A percentile compares a stretch with the other conserved stretches of the same genome.
phyloP scores from a whole-genome alignment of 176 grass and related monocot species.

The Musa acuminata region DNA sequence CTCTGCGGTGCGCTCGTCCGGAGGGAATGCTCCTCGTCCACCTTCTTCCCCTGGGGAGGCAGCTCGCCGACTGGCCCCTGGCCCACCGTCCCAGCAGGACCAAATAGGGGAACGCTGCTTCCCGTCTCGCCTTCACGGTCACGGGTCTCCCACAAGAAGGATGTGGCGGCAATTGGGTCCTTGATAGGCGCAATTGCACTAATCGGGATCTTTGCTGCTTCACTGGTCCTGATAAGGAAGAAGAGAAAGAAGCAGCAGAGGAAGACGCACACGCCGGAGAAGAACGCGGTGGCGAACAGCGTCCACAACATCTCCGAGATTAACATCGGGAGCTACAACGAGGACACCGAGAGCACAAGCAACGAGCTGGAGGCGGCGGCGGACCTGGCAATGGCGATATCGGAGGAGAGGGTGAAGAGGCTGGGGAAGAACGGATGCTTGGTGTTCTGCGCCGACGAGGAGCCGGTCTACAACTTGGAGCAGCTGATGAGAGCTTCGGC shows the following conservation, averaged over 20 bases:
- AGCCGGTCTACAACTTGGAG: conserved; percentile 59
- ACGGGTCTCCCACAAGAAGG: conserved; percentile 23
- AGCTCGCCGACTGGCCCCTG: neutral
- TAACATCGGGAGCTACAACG: conserved; percentile 23
- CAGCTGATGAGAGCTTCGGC: conserved; percentile 94
- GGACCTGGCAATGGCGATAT: conserved; percentile 47
- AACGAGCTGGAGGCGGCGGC: conserved; percentile 39
- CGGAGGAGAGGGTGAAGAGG: conserved; percentile 66
- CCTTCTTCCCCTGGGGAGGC: conserved; percentile 45
- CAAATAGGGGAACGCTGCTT: conserved; percentile 24
- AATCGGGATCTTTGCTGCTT: conserved; percentile 29
- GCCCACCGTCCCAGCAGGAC: conserved; percentile 1
- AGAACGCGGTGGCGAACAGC: conserved; percentile 13
- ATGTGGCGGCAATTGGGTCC: conserved; percentile 22
- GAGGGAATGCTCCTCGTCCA: conserved; percentile 51
- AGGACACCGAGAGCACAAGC: conserved; percentile 34
- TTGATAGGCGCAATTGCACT: conserved; percentile 30
- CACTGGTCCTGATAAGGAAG: conserved; percentile 38
- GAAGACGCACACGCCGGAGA: conserved; percentile 36
- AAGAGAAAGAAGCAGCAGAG: conserved; percentile 28
- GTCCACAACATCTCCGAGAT: conserved; percentile 1
- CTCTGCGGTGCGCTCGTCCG: conserved; percentile 70
- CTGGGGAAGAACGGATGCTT: conserved; percentile 74
- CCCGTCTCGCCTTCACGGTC: conserved; percentile 32
- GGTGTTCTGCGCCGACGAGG: conserved; percentile 71